A percentile compares a stretch with the other conserved stretches of the same genome.
Evolutionary conservation across 768 basidiomycete genomes (phyloP).

Genomic region (Lyophyllum decastes): DNA sequence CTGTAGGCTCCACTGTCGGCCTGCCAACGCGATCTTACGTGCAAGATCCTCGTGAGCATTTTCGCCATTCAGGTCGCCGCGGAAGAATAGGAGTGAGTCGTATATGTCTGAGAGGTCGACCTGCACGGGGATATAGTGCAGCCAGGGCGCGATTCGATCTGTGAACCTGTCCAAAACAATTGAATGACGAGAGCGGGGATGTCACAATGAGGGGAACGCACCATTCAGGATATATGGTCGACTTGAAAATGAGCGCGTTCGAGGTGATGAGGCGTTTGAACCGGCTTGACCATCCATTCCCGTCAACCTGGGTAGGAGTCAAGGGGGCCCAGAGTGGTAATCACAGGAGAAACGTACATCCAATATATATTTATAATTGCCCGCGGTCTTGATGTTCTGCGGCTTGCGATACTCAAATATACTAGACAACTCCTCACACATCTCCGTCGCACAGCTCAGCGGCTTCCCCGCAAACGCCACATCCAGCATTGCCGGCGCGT

Average conservation of each 20-base stretch:
- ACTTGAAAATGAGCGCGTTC: slow-evolving; percentile 62
- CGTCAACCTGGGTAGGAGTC: slow-evolving; percentile 59
- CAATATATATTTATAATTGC: slow-evolving; percentile 61
- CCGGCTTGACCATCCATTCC: slow-evolving; percentile 64
- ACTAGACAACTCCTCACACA: slow-evolving; percentile 42
- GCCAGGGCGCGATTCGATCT: slow-evolving; percentile 61
- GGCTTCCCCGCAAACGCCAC: slow-evolving; percentile 49
- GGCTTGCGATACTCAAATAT: slow-evolving; percentile 48
- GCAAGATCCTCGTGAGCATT: slow-evolving; percentile 62
- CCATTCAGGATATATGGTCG: slow-evolving; percentile 71
- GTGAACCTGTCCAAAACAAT: slow-evolving; percentile 39
- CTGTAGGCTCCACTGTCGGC: slow-evolving; percentile 54
- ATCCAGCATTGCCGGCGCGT: slow-evolving; percentile 55
- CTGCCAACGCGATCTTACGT: slow-evolving; percentile 53
- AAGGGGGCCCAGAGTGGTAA: slow-evolving; percentile 4
- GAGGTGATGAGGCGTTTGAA: slow-evolving; percentile 63
- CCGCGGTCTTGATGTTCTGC: slow-evolving; percentile 42
- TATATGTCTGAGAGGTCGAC: slow-evolving; percentile 64
- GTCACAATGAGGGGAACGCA: slow-evolving; percentile 20
- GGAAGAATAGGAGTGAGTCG: slow-evolving; percentile 74
- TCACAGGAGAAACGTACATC: slow-evolving; percentile 44
- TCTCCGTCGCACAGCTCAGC: slow-evolving; percentile 37
- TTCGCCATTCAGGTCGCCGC: slow-evolving; percentile 52
- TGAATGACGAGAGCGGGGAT: background rate
- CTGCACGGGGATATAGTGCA: slow-evolving; percentile 73